Conservation (phyloP, 1,284 basidiomycete species). For the Cutaneotrichosporon spelunceum region DNA sequence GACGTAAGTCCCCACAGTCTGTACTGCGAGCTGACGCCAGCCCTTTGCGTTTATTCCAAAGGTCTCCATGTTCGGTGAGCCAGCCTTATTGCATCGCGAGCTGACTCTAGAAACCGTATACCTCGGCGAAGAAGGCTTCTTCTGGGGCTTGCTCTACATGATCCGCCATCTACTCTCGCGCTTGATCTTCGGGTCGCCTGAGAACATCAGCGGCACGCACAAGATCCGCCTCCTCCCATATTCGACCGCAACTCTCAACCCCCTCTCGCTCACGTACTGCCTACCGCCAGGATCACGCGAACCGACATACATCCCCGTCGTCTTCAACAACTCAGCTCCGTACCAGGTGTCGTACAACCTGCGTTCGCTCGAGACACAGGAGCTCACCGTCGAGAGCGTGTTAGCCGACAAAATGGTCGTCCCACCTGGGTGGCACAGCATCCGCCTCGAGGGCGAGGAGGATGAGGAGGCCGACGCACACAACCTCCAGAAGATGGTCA, state of each 20-base stretch:
- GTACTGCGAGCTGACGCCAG: background rate
- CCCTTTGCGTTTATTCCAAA: constrained; percentile 26
- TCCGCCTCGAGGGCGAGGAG: constrained; percentile 31
- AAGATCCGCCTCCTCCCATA: constrained; percentile 45
- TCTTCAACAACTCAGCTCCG: constrained; percentile 88
- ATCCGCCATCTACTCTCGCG: constrained; percentile 6
- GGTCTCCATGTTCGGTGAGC: constrained; percentile 37
- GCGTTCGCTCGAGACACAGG: constrained; percentile 60
- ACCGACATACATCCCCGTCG: constrained; percentile 48
- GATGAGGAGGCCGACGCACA: constrained; percentile 64
- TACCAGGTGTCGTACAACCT: constrained; percentile 70
- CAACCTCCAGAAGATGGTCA: constrained; percentile 43
- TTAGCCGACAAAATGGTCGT: constrained; percentile 31
- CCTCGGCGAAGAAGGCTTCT: constrained; percentile 25
- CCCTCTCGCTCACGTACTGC: constrained; percentile 49
- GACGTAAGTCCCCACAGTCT: constrained; percentile 25
- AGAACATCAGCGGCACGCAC: constrained; percentile 45
- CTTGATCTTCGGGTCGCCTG: constrained; percentile 23
- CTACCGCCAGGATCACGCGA: constrained; percentile 39
- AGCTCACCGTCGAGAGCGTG: constrained; percentile 26
- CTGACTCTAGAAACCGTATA: constrained; percentile 20
- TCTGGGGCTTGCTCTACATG: constrained; percentile 22
- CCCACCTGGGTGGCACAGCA: constrained; percentile 22
- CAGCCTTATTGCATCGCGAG: background rate
- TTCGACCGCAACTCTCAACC: constrained; percentile 49